Base-by-base conservation (phyloP, 2,329 filamentous ascomycete genomes). In the Mariannaea sp. region DNA sequence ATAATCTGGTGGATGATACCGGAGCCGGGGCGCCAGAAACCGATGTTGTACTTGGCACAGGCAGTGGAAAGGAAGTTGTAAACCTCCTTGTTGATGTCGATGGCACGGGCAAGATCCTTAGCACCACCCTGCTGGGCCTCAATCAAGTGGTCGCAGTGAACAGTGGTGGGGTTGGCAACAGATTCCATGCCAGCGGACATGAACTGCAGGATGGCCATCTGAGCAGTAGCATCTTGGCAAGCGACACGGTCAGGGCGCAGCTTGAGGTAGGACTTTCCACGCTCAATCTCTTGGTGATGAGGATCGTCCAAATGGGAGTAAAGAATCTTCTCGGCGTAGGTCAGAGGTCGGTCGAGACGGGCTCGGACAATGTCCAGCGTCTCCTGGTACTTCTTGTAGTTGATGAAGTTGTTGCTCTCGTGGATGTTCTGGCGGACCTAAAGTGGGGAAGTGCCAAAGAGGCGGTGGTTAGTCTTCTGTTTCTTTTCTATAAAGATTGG, bases 131-230 rank as follows among this genome's bases (percentile, higher is more conserved):
- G 73, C 79, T 97, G 93, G 58, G 93, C 94, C 83, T 97, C 93
- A 76, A 99, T 99, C 83, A 99, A 86, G 80, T 99, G 94, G 77
- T 99, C 94, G 74, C 94, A 97, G 85, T 99, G 94, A 60, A 99
- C 93, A 43, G 93, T 97, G 68, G 88, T 86, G 45, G 94, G 94
- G 69, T 95, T 97, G 60, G 92, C 92, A 58, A 97, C 94, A 19
- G 88, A 87, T 64, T 91, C 90, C 90, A 99, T 93, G 74, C 93
- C 93, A 57, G 94, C 93, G 50, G 91, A 96, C 92, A 99, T 99
- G 85, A 99, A 99, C 81, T 99, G 94, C 55, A 99, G 84, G 66
- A 99, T 96, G 62, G 94, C 94, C 94, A 99, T 99, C 84, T 99
- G 94, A 61, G 94, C 94, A 56, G 94, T 97, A 73, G 94, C 94